Conservation (phyloP, 169 alveolate species). For the Eimeria sp. region DNA sequence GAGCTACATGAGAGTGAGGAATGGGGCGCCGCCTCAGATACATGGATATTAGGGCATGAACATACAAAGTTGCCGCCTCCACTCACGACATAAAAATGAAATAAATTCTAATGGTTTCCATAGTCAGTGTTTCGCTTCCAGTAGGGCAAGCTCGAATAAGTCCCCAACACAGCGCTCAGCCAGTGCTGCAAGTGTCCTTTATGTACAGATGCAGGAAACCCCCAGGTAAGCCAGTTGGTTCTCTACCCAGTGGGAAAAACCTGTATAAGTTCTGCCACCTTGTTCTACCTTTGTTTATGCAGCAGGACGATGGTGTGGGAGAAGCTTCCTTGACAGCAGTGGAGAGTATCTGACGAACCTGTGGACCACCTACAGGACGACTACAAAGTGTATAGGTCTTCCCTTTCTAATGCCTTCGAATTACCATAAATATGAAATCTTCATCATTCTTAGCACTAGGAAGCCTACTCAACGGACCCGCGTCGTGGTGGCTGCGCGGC, state of each 20-base stretch:
- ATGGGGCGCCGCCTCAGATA: too few relatives aligned
- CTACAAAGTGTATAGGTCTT: background rate
- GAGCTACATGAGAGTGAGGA: too few relatives aligned
- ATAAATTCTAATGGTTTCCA: too few relatives aligned
- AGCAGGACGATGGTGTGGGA: background rate
- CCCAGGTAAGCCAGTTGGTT: too few relatives aligned
- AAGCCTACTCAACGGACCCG: background rate
- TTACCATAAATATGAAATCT: background rate
- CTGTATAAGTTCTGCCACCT: background rate
- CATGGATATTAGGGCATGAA: too few relatives aligned
- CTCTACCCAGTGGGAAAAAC: background rate
- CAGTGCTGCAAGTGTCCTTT: too few relatives aligned
- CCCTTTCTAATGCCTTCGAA: background rate
- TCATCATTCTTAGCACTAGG: background rate
- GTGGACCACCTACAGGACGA: background rate
- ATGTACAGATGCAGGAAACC: too few relatives aligned
- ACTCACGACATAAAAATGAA: too few relatives aligned
- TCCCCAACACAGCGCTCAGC: too few relatives aligned
- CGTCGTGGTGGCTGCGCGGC: background rate
- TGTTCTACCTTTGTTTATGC: background rate
- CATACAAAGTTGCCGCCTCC: too few relatives aligned
- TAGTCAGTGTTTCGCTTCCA: too few relatives aligned
- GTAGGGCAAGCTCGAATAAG: too few relatives aligned
- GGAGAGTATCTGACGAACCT: background rate
- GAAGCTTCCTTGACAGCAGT: background rate